These are phyloP conservation scores for Pulveroboletus frians DNA, from an alignment of 768 basidiomycete species.

Conservation along the genomic window DNA sequence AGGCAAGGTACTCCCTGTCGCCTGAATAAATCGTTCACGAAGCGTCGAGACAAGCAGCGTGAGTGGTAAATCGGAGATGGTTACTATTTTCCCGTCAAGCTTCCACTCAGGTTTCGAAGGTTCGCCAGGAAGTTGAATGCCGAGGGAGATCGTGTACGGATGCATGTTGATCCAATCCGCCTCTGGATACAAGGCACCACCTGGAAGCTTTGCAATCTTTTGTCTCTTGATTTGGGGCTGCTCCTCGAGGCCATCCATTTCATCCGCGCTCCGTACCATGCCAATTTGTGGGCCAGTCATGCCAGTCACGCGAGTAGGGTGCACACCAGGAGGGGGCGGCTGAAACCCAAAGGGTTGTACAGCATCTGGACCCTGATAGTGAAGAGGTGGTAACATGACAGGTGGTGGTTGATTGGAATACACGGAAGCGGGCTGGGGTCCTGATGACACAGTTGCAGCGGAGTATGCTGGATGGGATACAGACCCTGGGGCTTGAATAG, in stretches of 20 bases:
- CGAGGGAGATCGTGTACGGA: slow-evolving; percentile 84
- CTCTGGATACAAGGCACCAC: slow-evolving; percentile 79
- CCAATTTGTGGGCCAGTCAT: slow-evolving; percentile 60
- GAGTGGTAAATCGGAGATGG: slow-evolving; percentile 78
- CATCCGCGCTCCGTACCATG: slow-evolving; percentile 73
- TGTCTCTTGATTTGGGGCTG: slow-evolving; percentile 84
- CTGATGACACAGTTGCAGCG: slow-evolving; percentile 86
- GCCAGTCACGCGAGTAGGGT: slow-evolving; percentile 61
- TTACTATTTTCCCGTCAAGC: slow-evolving; percentile 72
- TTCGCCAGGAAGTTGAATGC: slow-evolving; percentile 78
- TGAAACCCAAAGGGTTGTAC: slow-evolving; percentile 78
- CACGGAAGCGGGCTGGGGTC: slow-evolving; percentile 82
- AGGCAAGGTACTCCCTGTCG: slow-evolving; percentile 72
- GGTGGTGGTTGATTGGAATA: slow-evolving; percentile 55
- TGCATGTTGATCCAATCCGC: slow-evolving; percentile 89
- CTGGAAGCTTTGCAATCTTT: slow-evolving; percentile 79
- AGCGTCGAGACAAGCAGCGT: slow-evolving; percentile 82
- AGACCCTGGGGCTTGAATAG: slow-evolving; percentile 41
- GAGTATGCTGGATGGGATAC: slow-evolving; percentile 52
- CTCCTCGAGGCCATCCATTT: slow-evolving; percentile 70
- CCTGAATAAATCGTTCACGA: slow-evolving; percentile 80
- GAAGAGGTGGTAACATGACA: slow-evolving; percentile 80
- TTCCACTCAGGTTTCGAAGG: slow-evolving; percentile 90
- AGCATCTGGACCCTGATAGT: slow-evolving; percentile 75
- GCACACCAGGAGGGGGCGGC: slow-evolving; percentile 63